Evolutionary conservation across 2,329 filamentous ascomycete species (phyloP), one percentile per base, ranked within the genome.

Genomic region (Rhinocladiella similis): DNA sequence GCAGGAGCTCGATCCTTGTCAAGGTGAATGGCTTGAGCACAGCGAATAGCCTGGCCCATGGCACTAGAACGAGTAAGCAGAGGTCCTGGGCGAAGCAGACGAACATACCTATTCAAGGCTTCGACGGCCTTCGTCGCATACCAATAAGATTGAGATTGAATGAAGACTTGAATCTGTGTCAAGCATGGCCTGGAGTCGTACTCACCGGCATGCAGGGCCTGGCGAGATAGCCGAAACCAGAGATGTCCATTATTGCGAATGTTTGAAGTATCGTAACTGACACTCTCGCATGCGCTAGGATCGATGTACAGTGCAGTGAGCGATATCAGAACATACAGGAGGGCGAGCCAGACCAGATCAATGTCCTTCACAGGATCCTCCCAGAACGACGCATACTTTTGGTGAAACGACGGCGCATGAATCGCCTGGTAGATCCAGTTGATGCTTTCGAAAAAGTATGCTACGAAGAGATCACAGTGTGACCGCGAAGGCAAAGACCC

Each of bases 281-380:
- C 33, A 19, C 33, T 41, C 19, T 38, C 49, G 25, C 49, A 51
- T 27, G 49, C 25, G 4, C n/a, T 53, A 59, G 27, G 59, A 49
- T 68, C 66, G 4, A 67, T 60, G 29, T 65, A 67, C n/a, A 72
- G 62, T 5, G 69, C 66, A 49, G 65, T 66, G 20, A 65, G 55
- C 7, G 65, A 70, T 22, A 72, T 64, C 19, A 71, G 62, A 33
- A 63, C 63, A 46, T 65, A 68, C 3, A 72, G 53, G 1, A 71
- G 63, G 5, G 69, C 65, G 2, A 70, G 51, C 68, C 68, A 70
- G 38, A 70, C 65, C 4, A 71, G 56, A 56, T 70, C 69, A 20
- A 69, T 60, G 19, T 68, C 62, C 20, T 64, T 52, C 2, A 66
- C 50, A 3, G 57, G 59, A 14, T 47, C 56, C 1, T 60, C 50